phyloP scores from a whole-genome alignment of 2,329 filamentous ascomycete species.

The Plectosphaerella plurivora region DNA sequence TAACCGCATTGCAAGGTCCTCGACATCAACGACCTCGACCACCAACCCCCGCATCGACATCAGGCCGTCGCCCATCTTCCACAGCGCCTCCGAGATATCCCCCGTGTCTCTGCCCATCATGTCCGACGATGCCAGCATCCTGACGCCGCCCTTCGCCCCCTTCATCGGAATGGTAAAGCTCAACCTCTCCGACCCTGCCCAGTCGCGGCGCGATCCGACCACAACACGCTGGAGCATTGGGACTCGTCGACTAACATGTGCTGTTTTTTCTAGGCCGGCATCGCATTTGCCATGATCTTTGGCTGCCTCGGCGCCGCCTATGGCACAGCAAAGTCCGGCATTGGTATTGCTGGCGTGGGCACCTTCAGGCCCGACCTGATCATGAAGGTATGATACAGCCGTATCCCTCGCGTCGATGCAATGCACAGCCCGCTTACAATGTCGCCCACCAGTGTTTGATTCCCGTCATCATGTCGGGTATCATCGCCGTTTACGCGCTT shows the following conservation, averaged over 20 bases:
- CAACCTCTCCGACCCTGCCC: not conserved
- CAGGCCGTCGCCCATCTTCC: slow-evolving; percentile 2
- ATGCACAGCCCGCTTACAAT: not conserved
- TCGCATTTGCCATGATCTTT: slow-evolving; percentile 78
- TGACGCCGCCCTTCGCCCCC: slow-evolving; percentile 76
- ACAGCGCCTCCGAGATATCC: slow-evolving; percentile 7
- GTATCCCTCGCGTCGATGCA: not conserved
- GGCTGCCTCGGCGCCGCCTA: slow-evolving; percentile 79
- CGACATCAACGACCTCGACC: slow-evolving; percentile 9
- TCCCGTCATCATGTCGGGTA: slow-evolving; percentile 96
- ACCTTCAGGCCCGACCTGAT: slow-evolving; percentile 83
- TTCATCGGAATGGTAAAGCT: slow-evolving; percentile 80
- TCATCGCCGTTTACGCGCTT: slow-evolving; percentile 95
- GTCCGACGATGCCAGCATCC: slow-evolving; percentile 40
- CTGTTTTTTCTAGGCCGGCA: slow-evolving; percentile 55
- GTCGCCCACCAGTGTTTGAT: slow-evolving; percentile 61
- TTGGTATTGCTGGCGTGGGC: slow-evolving; percentile 81
- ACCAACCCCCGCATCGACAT: slow-evolving; percentile 15
- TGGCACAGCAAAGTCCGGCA: slow-evolving; percentile 83
- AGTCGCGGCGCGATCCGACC: not conserved
- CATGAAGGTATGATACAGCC: slow-evolving; percentile 68
- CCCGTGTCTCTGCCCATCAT: slow-evolving; percentile 28
- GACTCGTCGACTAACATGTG: not conserved
- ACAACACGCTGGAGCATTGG: not conserved
- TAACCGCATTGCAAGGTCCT: slow-evolving; percentile 4